Conservation (phyloP, 495 filamentous ascomycete species). For the Lophiotrema nucula region DNA sequence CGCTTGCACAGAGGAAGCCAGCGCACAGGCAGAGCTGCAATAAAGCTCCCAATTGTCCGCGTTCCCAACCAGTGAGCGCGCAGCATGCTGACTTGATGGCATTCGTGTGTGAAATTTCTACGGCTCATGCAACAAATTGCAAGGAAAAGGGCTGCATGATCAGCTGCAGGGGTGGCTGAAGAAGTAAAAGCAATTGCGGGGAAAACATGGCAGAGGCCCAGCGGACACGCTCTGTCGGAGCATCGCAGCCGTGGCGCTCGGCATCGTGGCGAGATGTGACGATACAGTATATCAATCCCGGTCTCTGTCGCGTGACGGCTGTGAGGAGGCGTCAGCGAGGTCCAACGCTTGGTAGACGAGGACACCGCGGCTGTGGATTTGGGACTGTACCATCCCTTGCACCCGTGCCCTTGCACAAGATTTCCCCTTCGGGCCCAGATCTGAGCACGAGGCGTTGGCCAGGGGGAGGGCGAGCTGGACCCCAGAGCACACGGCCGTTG, state of each 20-base stretch:
- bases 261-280: constrained; percentile 13
- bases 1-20: constrained; percentile 24
- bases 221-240: constrained; percentile 6
- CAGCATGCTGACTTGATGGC: constrained; percentile 21
- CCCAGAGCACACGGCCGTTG: background rate
- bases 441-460: constrained; percentile 10
- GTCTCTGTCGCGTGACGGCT: constrained; percentile 16
- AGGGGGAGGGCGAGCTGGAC: constrained; percentile 2
- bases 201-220: too few species aligned
- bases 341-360: background rate
- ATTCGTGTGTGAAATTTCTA: constrained; percentile 3
- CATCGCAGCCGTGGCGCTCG: constrained; percentile 12
- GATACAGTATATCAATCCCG: background rate
- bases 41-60: constrained; percentile 19
- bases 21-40: constrained; percentile 26
- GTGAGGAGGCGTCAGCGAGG: background rate
- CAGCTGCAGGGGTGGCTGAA: constrained; percentile 35
- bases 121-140: constrained; percentile 31
- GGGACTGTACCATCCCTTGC: constrained; percentile 8
- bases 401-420: background rate
- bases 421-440: constrained; percentile 12
- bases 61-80: constrained; percentile 23
- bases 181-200: constrained; percentile 37
- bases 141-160: constrained; percentile 38
- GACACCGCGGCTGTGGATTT: constrained; percentile 21